Conservation (phyloP, 2,329 filamentous ascomycete species). For the Trichoderma pleuroti region DNA sequence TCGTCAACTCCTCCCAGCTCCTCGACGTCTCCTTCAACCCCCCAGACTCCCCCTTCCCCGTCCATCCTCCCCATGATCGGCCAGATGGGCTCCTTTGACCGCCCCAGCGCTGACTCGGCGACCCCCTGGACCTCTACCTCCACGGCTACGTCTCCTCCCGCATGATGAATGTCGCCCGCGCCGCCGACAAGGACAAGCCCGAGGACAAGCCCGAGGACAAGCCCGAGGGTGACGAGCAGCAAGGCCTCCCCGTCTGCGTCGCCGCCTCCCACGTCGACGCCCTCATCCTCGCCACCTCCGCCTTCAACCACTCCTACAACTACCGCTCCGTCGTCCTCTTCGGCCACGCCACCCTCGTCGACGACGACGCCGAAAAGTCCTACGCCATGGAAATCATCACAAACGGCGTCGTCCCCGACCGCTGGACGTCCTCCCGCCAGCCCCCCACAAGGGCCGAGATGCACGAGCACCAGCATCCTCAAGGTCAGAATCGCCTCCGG, state of each 20-base stretch:
- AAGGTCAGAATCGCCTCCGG: conserved; percentile 65
- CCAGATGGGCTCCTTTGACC: conserved; percentile 69
- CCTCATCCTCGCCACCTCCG: conserved; percentile 73
- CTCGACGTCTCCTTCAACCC: conserved; percentile 76
- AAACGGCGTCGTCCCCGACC: conserved; percentile 63
- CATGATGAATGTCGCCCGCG: conserved; percentile 62
- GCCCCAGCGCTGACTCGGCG: conserved; percentile 57
- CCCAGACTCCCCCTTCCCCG: conserved; percentile 65
- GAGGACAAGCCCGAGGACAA: background rate
- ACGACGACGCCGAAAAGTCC: conserved; percentile 64
- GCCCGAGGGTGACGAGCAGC: conserved; percentile 21
- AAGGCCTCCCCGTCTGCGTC: conserved; percentile 66
- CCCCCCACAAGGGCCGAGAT: conserved; percentile 73
- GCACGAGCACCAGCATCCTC: conserved; percentile 68
- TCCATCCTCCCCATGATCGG: conserved; percentile 80
- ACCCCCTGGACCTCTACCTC: conserved; percentile 72
- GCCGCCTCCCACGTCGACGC: conserved; percentile 75
- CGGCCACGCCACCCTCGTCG: conserved; percentile 67
- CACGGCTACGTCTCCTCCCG: conserved; percentile 81
- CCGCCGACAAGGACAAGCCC: background rate
- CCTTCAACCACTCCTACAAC: conserved; percentile 80
- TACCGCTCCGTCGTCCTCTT: conserved; percentile 79
- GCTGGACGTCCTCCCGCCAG: conserved; percentile 66
- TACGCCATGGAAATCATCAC: conserved; percentile 79
- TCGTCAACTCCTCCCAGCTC: conserved; percentile 71